A percentile compares a stretch with the other conserved stretches of the same genome.
phyloP scores from a whole-genome alignment of 2,329 filamentous ascomycete species.

The Zalaria obscura region DNA sequence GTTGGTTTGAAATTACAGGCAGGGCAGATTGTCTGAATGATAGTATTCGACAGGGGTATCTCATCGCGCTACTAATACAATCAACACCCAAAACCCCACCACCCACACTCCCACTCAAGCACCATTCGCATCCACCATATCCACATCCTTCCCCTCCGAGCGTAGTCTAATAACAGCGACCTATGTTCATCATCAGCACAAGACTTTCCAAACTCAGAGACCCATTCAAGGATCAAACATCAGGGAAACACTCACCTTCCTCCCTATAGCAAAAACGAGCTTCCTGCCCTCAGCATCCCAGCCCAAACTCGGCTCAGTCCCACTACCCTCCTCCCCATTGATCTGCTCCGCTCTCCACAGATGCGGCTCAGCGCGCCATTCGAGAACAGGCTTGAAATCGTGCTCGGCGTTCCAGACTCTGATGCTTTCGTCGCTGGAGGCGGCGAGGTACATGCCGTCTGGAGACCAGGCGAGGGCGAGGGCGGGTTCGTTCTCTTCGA shows the following conservation, averaged over 20 bases:
- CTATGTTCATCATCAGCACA: too few species aligned
- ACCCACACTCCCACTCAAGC: too few species aligned
- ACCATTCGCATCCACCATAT: too few species aligned
- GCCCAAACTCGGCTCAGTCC: slow-evolving; percentile 23
- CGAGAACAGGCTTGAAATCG: slow-evolving; percentile 8
- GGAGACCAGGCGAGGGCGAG: slow-evolving; percentile 30
- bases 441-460: slow-evolving; percentile 26
- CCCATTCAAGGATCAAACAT: too few species aligned
- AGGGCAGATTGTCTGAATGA: too few species aligned
- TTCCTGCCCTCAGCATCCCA: slow-evolving; percentile 42
- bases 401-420: slow-evolving; percentile 26
- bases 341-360: slow-evolving; percentile 5
- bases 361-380: slow-evolving; percentile 13
- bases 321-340: neutral
- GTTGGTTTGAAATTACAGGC: too few species aligned
- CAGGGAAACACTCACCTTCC: slow-evolving; percentile 1
- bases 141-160: too few species aligned
- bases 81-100: too few species aligned
- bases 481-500: slow-evolving; percentile 13
- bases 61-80: too few species aligned
- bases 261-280: slow-evolving; percentile 33
- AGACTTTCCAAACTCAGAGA: too few species aligned
- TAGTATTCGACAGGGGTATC: too few species aligned
- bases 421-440: slow-evolving; percentile 27
- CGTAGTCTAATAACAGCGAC: too few species aligned